Conservation (phyloP, 1,139 yeast species). For the Taphrina confusa region DNA sequence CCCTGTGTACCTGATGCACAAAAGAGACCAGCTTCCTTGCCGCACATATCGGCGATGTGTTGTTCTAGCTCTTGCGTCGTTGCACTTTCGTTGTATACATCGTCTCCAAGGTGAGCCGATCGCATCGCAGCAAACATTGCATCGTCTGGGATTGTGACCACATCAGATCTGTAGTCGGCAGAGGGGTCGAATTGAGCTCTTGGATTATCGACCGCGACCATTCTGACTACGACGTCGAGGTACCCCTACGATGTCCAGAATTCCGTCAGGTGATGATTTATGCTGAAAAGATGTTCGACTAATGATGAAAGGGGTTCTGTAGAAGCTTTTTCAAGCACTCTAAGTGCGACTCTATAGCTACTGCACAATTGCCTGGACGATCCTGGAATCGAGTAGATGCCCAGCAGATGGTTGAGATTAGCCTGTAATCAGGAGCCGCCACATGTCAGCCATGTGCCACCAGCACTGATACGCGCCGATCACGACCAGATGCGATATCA, state of each 20-base stretch:
- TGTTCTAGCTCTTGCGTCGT: conserved; percentile 67
- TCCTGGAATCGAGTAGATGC: too few species aligned
- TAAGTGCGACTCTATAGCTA: too few species aligned
- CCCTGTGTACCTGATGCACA: conserved; percentile 90
- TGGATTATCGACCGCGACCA: conserved; percentile 8
- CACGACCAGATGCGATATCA: background rate
- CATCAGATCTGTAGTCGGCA: conserved; percentile 52
- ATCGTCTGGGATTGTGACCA: conserved; percentile 87
- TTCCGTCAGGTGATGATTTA: too few species aligned
- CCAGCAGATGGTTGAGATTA: too few species aligned
- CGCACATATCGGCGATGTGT: conserved; percentile 68
- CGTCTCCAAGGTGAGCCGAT: conserved; percentile 73
- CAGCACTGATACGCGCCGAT: background rate
- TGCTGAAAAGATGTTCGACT: too few species aligned
- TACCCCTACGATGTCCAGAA: too few species aligned
- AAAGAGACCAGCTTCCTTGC: conserved; percentile 79
- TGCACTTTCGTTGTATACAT: conserved; percentile 82
- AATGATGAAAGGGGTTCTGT: too few species aligned
- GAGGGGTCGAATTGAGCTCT: conserved; percentile 26
- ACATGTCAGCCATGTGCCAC: background rate
- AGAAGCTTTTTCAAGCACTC: too few species aligned
- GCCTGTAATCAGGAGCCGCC: too few species aligned
- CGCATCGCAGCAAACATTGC: conserved; percentile 68
- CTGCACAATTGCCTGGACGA: too few species aligned
- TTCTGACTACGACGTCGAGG: too few species aligned